Evolutionary conservation across 2,329 filamentous ascomycete genomes (phyloP).

Genomic region (Curvularia eragrostidis): DNA sequence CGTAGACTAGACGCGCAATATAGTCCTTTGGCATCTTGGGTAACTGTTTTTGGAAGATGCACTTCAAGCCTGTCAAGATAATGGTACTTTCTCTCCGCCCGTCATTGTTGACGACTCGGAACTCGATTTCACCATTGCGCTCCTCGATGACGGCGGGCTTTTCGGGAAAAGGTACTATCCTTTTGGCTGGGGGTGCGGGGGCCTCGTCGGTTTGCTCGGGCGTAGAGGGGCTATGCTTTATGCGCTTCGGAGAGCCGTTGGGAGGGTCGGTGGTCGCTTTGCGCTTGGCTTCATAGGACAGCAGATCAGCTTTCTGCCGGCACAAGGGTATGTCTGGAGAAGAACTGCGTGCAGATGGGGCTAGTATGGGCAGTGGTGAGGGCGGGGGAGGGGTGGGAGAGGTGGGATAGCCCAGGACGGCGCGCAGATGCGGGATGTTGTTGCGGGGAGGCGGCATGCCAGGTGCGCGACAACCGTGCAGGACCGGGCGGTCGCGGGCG

Average conservation of each 20-base stretch:
- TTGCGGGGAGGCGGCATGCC: conserved; percentile 16
- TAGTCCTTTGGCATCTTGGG: conserved; percentile 99
- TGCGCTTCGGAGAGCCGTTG: conserved; percentile 67
- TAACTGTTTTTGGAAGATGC: conserved; percentile 97
- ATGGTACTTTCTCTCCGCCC: conserved; percentile 85
- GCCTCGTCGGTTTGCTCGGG: conserved; percentile 44
- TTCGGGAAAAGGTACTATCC: conserved; percentile 84
- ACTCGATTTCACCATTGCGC: conserved; percentile 91
- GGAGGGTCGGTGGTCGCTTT: conserved; percentile 75
- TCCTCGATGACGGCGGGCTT: conserved; percentile 96
- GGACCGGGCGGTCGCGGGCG: background rate
- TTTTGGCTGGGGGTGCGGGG: conserved; percentile 56
- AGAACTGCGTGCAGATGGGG: conserved; percentile 5
- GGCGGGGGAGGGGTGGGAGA: conserved; percentile 29
- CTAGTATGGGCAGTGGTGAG: conserved; percentile 8
- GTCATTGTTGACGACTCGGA: conserved; percentile 98
- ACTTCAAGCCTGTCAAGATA: conserved; percentile 93
- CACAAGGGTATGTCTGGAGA: conserved; percentile 22
- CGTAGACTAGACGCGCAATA: conserved; percentile 95
- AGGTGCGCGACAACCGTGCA: background rate
- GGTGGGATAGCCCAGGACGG: conserved; percentile 30
- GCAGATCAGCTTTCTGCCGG: conserved; percentile 23
- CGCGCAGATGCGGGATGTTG: conserved; percentile 21
- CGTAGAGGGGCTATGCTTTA: conserved; percentile 45
- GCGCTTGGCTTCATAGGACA: conserved; percentile 63